These are phyloP conservation scores for Verticillium albo-atrum DNA, from an alignment of 2,329 filamentous ascomycete genomes.

Conservation along the genomic window DNA sequence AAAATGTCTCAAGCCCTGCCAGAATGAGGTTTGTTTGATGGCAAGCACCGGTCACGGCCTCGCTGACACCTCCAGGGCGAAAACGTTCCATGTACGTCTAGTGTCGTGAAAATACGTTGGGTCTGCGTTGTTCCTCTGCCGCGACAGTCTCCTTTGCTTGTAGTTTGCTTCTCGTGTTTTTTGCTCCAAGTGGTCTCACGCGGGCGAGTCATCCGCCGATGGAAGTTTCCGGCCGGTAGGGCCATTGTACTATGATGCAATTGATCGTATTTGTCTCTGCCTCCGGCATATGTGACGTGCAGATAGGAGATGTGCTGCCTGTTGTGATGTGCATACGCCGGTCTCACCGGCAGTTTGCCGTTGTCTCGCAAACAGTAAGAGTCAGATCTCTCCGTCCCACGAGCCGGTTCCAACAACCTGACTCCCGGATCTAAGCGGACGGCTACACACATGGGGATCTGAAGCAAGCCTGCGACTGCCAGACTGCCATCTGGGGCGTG, in stretches of 20 bases:
- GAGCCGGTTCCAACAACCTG: not conserved
- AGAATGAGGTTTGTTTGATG: not conserved
- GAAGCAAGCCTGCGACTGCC: not conserved
- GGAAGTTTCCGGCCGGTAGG: not conserved
- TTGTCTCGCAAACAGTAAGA: not conserved
- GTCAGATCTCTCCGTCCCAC: not conserved
- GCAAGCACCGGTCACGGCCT: not conserved
- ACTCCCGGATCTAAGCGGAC: not conserved
- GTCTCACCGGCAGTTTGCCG: not conserved
- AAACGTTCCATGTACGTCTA: not conserved
- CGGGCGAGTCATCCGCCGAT: not conserved
- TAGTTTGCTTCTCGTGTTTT: not conserved
- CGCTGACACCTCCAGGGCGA: not conserved
- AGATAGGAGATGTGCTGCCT: not conserved
- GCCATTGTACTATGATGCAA: not conserved
- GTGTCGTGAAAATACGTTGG: not conserved
- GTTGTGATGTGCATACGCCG: not conserved
- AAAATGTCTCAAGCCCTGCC: not conserved
- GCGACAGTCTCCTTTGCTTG: not conserved
- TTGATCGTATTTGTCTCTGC: not conserved
- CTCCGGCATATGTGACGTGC: not conserved
- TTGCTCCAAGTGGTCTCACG: not conserved
- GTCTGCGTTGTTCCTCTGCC: not conserved
- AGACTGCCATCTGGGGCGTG: not conserved
- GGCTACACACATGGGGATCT: not conserved